Base-by-base conservation (phyloP, 1,139 yeast species). In the Torulaspora pretoriensis region DNA sequence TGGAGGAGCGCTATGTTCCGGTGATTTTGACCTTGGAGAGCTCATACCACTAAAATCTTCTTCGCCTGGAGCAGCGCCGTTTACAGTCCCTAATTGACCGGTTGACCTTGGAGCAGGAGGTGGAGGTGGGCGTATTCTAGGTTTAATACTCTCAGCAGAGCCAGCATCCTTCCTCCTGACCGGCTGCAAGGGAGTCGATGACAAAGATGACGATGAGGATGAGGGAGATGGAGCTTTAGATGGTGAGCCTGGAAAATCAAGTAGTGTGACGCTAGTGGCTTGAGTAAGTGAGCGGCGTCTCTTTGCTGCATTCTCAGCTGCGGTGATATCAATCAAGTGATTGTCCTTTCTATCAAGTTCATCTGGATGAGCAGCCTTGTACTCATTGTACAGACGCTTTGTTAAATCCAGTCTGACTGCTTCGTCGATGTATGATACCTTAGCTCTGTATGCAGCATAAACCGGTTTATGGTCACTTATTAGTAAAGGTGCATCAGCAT, bases 391-490 rank as follows among this genome's bases (percentile, higher is more conserved):
- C 40, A 83, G 64, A 39, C 75, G 72, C 43, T 72, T 71, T 17
- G 78, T 68, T 43, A 83, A 65, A 26, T 69, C 68, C 42, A 71
- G 68, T 59, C 79, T 82, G 35, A 70, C 65, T 2, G 63, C 66
- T 42, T 81, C 80, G 62, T 88, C 82, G 27, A 88, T 73, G 44
- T 83, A 75, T 51, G 78, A 80, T 33, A 84, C 83, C 38, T 68
- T 72, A n/a, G 85, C 75, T 33, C 71, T 65, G 59, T 82, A 88
- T 1, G 86, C 76, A 2, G 94, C 89, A 61, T 77, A 83, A 3
- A 92, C 96, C 0, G 98, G 97, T 50, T 87, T 83, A 62, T 92
- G 98, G 59, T 92, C 98, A 48, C 97, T 88, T 32, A 81, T 70
- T 32, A 68, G 65, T n/a, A 87, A 67, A 65, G 74, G 74, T 1